Evolutionary conservation across 169 alveolate species (phyloP), one percentile per base, ranked within the genome.

Genomic region (Eimeria necatrix): DNA sequence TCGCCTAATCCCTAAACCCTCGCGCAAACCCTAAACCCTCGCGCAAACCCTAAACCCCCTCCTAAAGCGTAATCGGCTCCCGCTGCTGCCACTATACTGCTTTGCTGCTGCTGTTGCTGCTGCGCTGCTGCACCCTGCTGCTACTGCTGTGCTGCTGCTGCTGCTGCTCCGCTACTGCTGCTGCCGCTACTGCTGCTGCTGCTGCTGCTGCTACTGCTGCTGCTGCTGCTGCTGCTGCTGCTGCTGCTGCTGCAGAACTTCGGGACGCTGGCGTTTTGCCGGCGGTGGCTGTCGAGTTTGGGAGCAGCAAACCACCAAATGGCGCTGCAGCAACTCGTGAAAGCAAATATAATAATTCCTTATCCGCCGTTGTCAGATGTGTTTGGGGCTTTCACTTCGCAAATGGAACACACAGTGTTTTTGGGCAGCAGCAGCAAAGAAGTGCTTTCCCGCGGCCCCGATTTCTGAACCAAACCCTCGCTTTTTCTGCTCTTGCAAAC

Each of bases 291-390:
- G 78, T 99, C 99, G 87, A 99, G 99, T 94, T 98, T 98, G 73
- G 99, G 99, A 9, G 98, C 98, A 26, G 96, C 97, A 32, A 98
- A 99, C 95, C 99, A 99, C 93, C 96, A 98, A 52, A 91, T 99
- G 96, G 99, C 99, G 1, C 96, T 99, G 95, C 99, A 98, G 96
- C 97, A 97, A 49, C 97, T 99, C 61, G 98, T 98, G 49, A 99
- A 99, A 97, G 97, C 98, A 87, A 99, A 99, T 84, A 98, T 99
- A 5, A 99, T 99, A 81, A 98, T 97, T 26, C 99, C 99, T 9
- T 99, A 99, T 96, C 99, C 99, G 20, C 99, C 99, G 12, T 98
- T 99, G 49, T 97, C 98, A 94, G 99, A 99, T 97, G 97, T 98
- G 9, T 96, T 96, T 81, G 99, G 99, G 91, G 96, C 99, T 24